phyloP scores from a whole-genome alignment of 257 asterid species.

The Ocimum tenuiflorum region DNA sequence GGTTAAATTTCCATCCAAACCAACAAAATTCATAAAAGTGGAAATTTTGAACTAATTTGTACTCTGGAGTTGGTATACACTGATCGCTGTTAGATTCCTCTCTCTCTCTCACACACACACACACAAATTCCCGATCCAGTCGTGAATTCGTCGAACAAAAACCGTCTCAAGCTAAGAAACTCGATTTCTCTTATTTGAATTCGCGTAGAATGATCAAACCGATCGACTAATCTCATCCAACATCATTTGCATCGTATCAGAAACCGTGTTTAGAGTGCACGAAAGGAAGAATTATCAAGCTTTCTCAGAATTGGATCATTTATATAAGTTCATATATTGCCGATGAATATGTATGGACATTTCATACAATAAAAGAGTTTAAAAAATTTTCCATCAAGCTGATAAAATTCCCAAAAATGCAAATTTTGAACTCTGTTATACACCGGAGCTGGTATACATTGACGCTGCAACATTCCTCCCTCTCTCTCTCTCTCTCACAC shows the following conservation, averaged over 20 bases:
- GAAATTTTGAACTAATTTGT: neutral
- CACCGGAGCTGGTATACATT: neutral
- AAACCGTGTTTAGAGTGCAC: neutral
- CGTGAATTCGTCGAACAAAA: neutral
- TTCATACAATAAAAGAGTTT: neutral
- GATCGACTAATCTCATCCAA: neutral
- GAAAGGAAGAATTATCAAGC: neutral
- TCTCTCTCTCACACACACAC: neutral
- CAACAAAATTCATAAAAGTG: neutral
- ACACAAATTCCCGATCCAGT: neutral
- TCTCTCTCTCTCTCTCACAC: neutral
- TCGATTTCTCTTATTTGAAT: constrained; percentile 14
- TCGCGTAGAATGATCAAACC: constrained; percentile 3
- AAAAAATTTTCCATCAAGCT: neutral
- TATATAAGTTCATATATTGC: too few relatives aligned
- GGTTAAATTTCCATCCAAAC: neutral
- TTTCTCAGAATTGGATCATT: neutral
- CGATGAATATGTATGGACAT: neutral
- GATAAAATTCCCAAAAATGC: neutral
- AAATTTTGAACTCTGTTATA: neutral
- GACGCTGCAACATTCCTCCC: neutral
- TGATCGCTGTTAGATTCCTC: neutral
- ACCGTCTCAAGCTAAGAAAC: constrained; percentile 1
- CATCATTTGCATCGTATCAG: neutral
- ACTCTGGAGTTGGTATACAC: neutral